phyloP scores from a whole-genome alignment of 2,329 filamentous ascomycete species.

The Hypoxylon sp. region DNA sequence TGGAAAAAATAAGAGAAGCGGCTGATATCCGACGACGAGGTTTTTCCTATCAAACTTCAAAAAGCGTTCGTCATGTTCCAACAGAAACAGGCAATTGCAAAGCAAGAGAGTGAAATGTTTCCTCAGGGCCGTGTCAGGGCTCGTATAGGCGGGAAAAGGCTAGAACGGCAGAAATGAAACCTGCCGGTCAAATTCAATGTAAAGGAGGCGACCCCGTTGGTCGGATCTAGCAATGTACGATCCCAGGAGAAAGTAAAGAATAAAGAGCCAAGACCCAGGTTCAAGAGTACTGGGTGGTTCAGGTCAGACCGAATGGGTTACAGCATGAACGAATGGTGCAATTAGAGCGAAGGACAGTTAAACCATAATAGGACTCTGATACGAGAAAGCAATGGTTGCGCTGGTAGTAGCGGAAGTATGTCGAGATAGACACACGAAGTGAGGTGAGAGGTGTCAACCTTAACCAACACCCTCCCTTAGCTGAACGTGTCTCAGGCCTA shows the following conservation, averaged over 20 bases:
- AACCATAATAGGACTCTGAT: constrained; percentile 44
- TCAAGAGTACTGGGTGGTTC: constrained; percentile 43
- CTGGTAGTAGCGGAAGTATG: constrained; percentile 38
- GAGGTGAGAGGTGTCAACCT: constrained; percentile 43
- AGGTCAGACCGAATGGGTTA: constrained; percentile 50
- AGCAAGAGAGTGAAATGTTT: constrained; percentile 40
- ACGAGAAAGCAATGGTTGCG: constrained; percentile 48
- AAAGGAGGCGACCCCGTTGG: constrained; percentile 49
- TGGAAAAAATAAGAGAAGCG: constrained; percentile 37
- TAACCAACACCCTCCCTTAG: constrained; percentile 21
- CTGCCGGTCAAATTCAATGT: constrained; percentile 52
- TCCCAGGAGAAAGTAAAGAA: constrained; percentile 45
- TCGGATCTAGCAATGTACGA: constrained; percentile 52
- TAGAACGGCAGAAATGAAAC: constrained; percentile 55
- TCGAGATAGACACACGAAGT: constrained; percentile 41
- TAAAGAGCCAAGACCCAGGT: constrained; percentile 48
- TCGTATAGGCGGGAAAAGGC: constrained; percentile 54
- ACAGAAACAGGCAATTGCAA: constrained; percentile 45
- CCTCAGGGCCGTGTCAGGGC: constrained; percentile 49
- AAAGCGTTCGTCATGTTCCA: constrained; percentile 51
- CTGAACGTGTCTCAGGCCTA: constrained; percentile 41
- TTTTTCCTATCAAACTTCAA: constrained; percentile 46
- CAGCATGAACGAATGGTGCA: constrained; percentile 50
- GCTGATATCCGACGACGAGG: constrained; percentile 42
- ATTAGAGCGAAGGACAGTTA: constrained; percentile 49